Evolutionary conservation across 768 basidiomycete genomes (phyloP), one percentile per base, ranked within the genome.

Genomic region (Hygrophorus pudorinus): DNA sequence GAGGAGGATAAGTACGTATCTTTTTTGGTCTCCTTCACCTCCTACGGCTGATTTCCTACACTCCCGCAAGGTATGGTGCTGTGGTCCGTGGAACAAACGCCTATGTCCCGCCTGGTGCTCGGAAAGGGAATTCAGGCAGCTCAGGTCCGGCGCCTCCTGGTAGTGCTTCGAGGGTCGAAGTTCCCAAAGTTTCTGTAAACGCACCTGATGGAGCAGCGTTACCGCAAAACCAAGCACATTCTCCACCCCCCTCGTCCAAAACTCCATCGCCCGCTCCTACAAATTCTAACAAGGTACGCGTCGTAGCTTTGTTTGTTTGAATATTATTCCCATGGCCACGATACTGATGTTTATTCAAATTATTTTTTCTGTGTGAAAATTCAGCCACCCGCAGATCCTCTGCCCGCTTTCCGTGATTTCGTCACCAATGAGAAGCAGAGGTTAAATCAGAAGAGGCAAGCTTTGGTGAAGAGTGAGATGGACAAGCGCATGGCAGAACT

Each of bases 401-500:
- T 88, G 16, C 79, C 81, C 21, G 85, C 84, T 17, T 94, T 97
- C 76, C 78, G 88, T 45, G 82, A 90, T 53, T 98, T 97, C 56
- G 91, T 99, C 29, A 83, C 84, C 1, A 81, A 77, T 53, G 96
- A 98, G 66, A 87, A 85, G 59, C 85, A 96, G 56, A 76, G 87
- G 41, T 65, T 96, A 46, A 84, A 86, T 36, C 84, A 90, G 66
- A 94, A 93, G 75, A 79, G 87, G 61, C 87, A 90, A 56, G 82
- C 85, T 11, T 64, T 93, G 36, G 78, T 81, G 41, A 93, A 92
- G 73, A 85, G 74, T 56, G 93, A 97, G 60, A 87, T 93, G 79
- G 91, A 98, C 62, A 88, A 87, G 58, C 81, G 87, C 49, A 79
- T 96, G 70, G 85, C 90, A 8, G 94, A 98, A 34, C 70, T 98